Conservation (phyloP, 2,329 filamentous ascomycete genomes). For the Nemania abortiva region DNA sequence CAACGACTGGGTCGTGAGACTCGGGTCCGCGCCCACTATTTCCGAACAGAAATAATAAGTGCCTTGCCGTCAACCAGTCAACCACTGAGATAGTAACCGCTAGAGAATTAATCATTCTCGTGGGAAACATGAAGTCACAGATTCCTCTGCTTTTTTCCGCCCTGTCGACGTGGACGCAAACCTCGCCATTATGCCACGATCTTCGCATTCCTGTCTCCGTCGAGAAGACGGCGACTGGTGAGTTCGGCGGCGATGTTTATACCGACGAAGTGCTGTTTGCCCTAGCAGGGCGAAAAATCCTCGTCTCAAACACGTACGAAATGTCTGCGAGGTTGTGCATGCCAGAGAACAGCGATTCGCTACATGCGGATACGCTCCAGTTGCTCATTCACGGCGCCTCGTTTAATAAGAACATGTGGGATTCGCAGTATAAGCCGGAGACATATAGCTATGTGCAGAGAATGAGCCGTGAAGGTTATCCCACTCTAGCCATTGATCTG, state of each 20-base stretch:
- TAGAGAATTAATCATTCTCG: background rate
- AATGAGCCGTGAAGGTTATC: conserved; percentile 39
- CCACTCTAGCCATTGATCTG: conserved; percentile 42
- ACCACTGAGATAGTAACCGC: background rate
- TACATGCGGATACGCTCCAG: conserved; percentile 38
- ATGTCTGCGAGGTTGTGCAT: conserved; percentile 38
- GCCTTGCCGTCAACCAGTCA: background rate
- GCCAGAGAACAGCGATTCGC: conserved; percentile 26
- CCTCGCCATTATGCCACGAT: conserved; percentile 31
- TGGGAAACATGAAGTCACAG: conserved; percentile 25
- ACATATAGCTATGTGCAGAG: conserved; percentile 40
- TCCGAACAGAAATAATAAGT: conserved; percentile 2
- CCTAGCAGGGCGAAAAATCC: conserved; percentile 33
- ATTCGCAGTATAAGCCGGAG: conserved; percentile 41
- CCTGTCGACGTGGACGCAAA: conserved; percentile 8
- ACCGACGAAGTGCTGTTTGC: conserved; percentile 34
- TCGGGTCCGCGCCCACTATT: conserved; percentile 13
- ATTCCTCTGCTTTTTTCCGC: conserved; percentile 27
- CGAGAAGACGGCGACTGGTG: conserved; percentile 31
- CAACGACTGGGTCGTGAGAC: background rate
- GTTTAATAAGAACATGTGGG: conserved; percentile 45
- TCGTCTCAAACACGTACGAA: conserved; percentile 39
- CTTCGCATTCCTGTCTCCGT: conserved; percentile 37
- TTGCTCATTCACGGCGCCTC: conserved; percentile 42
- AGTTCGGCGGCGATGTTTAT: conserved; percentile 31